Evolutionary conservation across 345 rosid species (phyloP).

Genomic region (Pugionium dolabratum): DNA sequence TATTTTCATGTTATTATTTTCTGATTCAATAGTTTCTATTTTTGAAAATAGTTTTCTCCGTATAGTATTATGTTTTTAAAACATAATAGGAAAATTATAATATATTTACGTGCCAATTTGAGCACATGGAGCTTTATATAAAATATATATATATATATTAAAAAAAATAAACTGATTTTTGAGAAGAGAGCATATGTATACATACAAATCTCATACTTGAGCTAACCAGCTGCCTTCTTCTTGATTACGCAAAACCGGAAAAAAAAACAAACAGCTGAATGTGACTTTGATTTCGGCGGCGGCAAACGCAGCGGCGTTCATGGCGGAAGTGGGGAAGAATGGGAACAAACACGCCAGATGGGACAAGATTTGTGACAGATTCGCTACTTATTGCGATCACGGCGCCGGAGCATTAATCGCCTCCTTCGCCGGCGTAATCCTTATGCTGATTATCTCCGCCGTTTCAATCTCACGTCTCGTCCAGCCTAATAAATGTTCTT

Average conservation of each 20-base stretch:
- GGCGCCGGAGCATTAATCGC: constrained; percentile 73
- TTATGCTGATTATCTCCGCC: constrained; percentile 58
- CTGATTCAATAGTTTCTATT: no score
- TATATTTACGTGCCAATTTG: no score
- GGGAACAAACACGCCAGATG: constrained; percentile 91
- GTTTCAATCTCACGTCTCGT: constrained; percentile 56
- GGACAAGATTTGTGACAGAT: constrained; percentile 78
- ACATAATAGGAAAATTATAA: no score
- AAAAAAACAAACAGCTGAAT: constrained; percentile 56
- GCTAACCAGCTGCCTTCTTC: constrained; percentile 22
- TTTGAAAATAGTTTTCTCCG: no score
- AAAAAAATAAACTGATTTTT: no score
- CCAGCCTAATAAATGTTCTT: constrained; percentile 24
- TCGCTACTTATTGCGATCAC: constrained; percentile 63
- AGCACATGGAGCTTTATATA: no score
- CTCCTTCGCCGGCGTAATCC: constrained; percentile 57
- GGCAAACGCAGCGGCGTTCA: constrained; percentile 72
- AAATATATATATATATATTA: no score
- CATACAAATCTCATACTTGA: not conserved
- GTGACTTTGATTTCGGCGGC: constrained; percentile 63
- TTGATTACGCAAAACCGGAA: not conserved
- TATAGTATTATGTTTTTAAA: no score
- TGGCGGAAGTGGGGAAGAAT: constrained; percentile 78
- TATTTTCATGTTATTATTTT: no score
- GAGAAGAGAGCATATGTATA: not conserved